Base-by-base conservation (phyloP, 345 rosid genomes). In the Limnanthes douglasii region DNA sequence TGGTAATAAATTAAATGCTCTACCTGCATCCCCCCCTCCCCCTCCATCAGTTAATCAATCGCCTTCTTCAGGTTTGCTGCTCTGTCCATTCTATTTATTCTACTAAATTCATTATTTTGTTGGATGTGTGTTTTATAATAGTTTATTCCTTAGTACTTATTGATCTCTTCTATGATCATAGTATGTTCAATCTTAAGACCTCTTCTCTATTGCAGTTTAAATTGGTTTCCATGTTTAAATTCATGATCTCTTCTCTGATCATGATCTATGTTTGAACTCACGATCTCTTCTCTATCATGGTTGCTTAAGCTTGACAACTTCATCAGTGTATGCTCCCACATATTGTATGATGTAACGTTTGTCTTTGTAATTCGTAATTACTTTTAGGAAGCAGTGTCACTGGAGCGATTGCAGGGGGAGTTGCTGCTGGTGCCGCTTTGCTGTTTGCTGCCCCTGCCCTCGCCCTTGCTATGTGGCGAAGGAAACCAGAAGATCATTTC, bases 341-440 rank as follows among this genome's bases (percentile, higher is more conserved):
- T n/a, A n/a, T n/a, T n/a, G n/a, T n/a, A n/a, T n/a, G n/a, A n/a
- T n/a, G n/a, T n/a, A n/a, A n/a, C n/a, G n/a, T n/a, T n/a, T n/a
- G n/a, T n/a, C n/a, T n/a, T n/a, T n/a, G n/a, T n/a, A n/a, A n/a
- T n/a, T n/a, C n/a, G n/a, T n/a, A n/a, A n/a, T n/a, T 60, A 21
- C 31, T 32, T 39, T 21, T 37, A 88, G 95, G 72, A 46, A 43
- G 40, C 21, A 48, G 37, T 51, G 54, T 21, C 11, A 79, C 74
- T 37, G 83, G 76, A 55, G 64, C 75, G 62, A 83, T 83, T 43
- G 93, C 86, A 21, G 80, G 86, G 5, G 97, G 97, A 34, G 97
- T 80, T 41, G 95, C 86, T 64, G 93, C 78, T 6, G 90, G 83
- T 25, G 86, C 90, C 45, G 84, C 83, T 38, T 46, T 88, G 57